Conservation (phyloP, 192 early-diverging fungal species). For the Coemansia sp. region DNA sequence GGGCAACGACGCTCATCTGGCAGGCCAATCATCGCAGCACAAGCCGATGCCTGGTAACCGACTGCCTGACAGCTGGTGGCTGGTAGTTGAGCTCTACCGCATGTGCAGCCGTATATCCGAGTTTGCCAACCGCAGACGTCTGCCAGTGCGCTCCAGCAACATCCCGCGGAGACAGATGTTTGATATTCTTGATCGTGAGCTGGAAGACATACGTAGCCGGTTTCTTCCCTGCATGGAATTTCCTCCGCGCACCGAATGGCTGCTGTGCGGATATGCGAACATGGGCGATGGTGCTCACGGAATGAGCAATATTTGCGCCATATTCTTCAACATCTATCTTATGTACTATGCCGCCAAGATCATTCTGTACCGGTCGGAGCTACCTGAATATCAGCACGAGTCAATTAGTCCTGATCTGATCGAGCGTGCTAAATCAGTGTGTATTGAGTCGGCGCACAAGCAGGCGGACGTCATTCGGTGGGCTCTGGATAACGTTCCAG, state of each 20-base stretch:
- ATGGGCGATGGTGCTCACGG: conserved; percentile 12
- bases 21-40: neutral
- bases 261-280: conserved; percentile 23
- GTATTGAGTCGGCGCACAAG: conserved; percentile 46
- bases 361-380: conserved; percentile 52
- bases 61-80: conserved; percentile 44
- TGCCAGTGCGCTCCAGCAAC: conserved; percentile 39
- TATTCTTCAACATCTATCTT: conserved; percentile 43
- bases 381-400: conserved; percentile 50
- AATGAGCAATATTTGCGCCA: conserved; percentile 22
- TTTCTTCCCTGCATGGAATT: conserved; percentile 45
- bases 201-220: conserved; percentile 32
- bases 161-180: conserved; percentile 44
- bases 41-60: conserved; percentile 5
- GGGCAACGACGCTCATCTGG: neutral
- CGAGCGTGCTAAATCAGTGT: conserved; percentile 42
- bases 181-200: conserved; percentile 44
- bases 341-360: conserved; percentile 53
- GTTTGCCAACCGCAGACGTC: conserved; percentile 47
- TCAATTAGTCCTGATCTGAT: conserved; percentile 21
- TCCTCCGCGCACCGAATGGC: conserved; percentile 39
- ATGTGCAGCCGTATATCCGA: conserved; percentile 43
- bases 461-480: conserved; percentile 51
- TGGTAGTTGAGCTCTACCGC: conserved; percentile 46
- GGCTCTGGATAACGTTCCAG: conserved; percentile 41